phyloP scores from a whole-genome alignment of 768 basidiomycete genomes.

The Exsudoporus frostii region DNA sequence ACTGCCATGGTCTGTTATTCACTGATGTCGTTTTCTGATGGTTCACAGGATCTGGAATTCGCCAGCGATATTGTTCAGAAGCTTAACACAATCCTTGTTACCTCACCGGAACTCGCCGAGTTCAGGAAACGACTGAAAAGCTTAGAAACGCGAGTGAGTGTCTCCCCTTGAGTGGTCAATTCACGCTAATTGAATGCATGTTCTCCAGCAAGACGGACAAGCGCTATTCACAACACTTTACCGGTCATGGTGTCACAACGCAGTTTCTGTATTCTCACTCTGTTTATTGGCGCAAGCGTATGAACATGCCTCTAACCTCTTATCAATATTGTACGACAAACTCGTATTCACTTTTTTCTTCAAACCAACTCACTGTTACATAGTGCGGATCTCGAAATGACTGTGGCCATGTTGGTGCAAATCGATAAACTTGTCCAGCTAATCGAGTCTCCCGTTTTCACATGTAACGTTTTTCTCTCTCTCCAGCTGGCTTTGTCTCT shows the following conservation, averaged over 20 bases:
- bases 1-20: conserved; percentile 14
- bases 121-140: conserved; percentile 92
- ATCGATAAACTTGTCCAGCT: conserved; percentile 97
- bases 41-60: conserved; percentile 85
- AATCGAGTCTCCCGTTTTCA: conserved; percentile 98
- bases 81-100: conserved; percentile 93
- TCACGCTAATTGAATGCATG: background rate
- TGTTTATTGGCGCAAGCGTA: conserved; percentile 98
- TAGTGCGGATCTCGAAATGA: conserved; percentile 96
- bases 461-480: conserved; percentile 57
- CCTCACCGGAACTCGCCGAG: conserved; percentile 92
- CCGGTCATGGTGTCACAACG: conserved; percentile 98
- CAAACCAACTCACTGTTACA: background rate
- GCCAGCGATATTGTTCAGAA: conserved; percentile 98
- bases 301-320: conserved; percentile 94
- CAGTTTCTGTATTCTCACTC: conserved; percentile 93
- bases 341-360: background rate
- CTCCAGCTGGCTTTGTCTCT: background rate
- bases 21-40: background rate
- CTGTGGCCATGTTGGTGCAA: conserved; percentile 90
- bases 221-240: conserved; percentile 92
- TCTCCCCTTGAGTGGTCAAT: background rate
- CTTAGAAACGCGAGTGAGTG: conserved; percentile 81
- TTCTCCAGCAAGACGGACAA: conserved; percentile 84
- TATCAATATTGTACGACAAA: conserved; percentile 83